Evolutionary conservation across 1,284 basidiomycete genomes (phyloP).

Genomic region (Chalciporus sp.): DNA sequence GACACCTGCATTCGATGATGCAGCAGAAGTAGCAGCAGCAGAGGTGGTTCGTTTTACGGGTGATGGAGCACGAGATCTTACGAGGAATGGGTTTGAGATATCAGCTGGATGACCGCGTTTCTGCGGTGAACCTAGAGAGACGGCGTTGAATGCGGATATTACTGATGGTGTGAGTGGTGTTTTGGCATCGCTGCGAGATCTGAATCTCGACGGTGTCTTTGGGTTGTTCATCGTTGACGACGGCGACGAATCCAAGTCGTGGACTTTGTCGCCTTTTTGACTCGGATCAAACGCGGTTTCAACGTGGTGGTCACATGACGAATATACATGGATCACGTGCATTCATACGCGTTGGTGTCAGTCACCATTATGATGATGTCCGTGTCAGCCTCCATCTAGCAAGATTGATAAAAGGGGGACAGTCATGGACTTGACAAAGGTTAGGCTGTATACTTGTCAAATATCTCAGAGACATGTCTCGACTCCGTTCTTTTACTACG

Average conservation of each 20-base stretch:
- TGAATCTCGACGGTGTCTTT: conserved; percentile 67
- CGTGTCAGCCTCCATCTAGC: conserved; percentile 22
- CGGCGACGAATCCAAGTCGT: neutral
- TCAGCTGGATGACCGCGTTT: conserved; percentile 46
- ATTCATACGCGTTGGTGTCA: conserved; percentile 1
- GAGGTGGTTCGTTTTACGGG: conserved; percentile 62
- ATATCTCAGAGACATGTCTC: conserved; percentile 16
- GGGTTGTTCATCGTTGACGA: conserved; percentile 34
- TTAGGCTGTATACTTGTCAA: neutral
- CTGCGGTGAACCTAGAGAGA: conserved; percentile 49
- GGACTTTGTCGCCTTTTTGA: conserved; percentile 11
- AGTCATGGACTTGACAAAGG: neutral
- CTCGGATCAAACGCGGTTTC: conserved; percentile 10
- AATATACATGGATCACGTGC: conserved; percentile 20
- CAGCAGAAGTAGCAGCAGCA: conserved; percentile 51
- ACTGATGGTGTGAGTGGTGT: conserved; percentile 74
- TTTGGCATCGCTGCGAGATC: conserved; percentile 69
- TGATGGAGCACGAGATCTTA: conserved; percentile 55
- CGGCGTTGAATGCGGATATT: conserved; percentile 54
- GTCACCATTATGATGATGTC: neutral
- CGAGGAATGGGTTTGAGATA: conserved; percentile 64
- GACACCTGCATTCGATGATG: conserved; percentile 66
- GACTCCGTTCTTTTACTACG: conserved; percentile 20
- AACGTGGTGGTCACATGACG: conserved; percentile 22
- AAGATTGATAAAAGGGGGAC: conserved; percentile 14